These are phyloP conservation scores for Penicillium maclennaniae DNA, from an alignment of 495 filamentous ascomycete genomes.

Conservation along the genomic window DNA sequence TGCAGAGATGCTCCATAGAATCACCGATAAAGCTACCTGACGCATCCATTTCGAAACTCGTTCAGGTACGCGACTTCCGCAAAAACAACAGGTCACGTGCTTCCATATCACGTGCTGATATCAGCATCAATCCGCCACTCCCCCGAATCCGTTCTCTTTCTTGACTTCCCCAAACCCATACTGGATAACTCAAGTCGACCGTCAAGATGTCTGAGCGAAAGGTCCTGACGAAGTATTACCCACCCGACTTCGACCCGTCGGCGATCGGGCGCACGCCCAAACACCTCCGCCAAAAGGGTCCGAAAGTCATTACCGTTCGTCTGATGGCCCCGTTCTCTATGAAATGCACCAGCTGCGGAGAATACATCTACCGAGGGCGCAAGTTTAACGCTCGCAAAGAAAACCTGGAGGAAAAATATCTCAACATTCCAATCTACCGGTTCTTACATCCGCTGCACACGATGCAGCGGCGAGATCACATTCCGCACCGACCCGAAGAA, in stretches of 20 bases:
- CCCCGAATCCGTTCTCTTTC: neutral
- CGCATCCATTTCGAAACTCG: neutral
- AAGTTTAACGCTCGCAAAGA: slow-evolving; percentile 98
- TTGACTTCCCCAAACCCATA: neutral
- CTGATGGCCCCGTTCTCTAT: slow-evolving; percentile 96
- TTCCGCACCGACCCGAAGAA: slow-evolving; percentile 95
- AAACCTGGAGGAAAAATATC: slow-evolving; percentile 87
- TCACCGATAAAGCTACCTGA: neutral
- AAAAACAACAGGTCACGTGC: neutral
- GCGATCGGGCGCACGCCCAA: slow-evolving; percentile 74
- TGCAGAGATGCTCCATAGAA: neutral
- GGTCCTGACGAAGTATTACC: slow-evolving; percentile 83
- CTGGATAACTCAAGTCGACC: neutral
- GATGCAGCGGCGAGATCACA: slow-evolving; percentile 85
- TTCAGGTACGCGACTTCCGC: neutral
- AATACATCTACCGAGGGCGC: slow-evolving; percentile 94
- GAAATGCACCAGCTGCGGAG: slow-evolving; percentile 86
- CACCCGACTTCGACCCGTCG: slow-evolving; percentile 94
- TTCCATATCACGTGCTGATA: slow-evolving; percentile 8
- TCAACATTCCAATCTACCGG: slow-evolving; percentile 81
- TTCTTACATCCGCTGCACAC: slow-evolving; percentile 96
- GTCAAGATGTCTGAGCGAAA: slow-evolving; percentile 87
- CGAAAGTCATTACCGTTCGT: slow-evolving; percentile 84
- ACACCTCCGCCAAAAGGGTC: slow-evolving; percentile 53
- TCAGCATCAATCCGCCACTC: slow-evolving; percentile 3